These are phyloP conservation scores for Sporobolomyces phaffii DNA, from an alignment of 768 basidiomycete species.

Conservation along the genomic window DNA sequence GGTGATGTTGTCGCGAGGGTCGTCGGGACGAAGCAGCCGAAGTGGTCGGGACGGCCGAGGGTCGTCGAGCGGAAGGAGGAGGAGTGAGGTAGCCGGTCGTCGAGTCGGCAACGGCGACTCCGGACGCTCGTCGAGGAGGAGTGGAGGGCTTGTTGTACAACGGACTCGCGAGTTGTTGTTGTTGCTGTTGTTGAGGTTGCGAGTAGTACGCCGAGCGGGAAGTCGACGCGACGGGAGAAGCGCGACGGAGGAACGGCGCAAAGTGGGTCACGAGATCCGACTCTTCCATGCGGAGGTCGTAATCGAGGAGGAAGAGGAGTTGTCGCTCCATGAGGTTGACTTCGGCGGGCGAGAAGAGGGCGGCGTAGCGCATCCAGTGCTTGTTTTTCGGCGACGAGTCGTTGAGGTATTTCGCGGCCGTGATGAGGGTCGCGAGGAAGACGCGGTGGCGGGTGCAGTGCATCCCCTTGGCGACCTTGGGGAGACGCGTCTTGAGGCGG, in stretches of 20 bases:
- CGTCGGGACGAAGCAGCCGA: background rate
- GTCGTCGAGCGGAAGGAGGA: slow-evolving; percentile 30
- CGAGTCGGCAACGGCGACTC: background rate
- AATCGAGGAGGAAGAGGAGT: slow-evolving; percentile 84
- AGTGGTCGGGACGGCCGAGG: background rate
- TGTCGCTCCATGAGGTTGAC: slow-evolving; percentile 97
- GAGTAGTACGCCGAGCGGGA: slow-evolving; percentile 11
- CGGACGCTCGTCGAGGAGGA: slow-evolving; percentile 21
- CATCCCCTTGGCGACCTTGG: slow-evolving; percentile 78
- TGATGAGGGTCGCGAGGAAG: slow-evolving; percentile 91
- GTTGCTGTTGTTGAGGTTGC: background rate
- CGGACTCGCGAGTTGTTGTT: slow-evolving; percentile 4
- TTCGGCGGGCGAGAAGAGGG: slow-evolving; percentile 58
- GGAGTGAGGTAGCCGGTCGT: slow-evolving; percentile 27
- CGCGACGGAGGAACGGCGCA: slow-evolving; percentile 53
- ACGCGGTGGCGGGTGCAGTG: slow-evolving; percentile 89
- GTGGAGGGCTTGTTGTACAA: slow-evolving; percentile 18
- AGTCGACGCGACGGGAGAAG: slow-evolving; percentile 27
- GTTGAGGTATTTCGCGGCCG: slow-evolving; percentile 95
- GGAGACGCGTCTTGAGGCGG: slow-evolving; percentile 71
- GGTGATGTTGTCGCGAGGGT: background rate
- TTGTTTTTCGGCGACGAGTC: slow-evolving; percentile 74
- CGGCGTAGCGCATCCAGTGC: slow-evolving; percentile 80
- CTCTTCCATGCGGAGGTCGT: slow-evolving; percentile 85
- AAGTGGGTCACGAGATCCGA: slow-evolving; percentile 60